A percentile compares a stretch with the other conserved stretches of the same genome.
Conservation (phyloP, 2,329 filamentous ascomycete species). For the Myriosclerotinia duriaeana region DNA sequence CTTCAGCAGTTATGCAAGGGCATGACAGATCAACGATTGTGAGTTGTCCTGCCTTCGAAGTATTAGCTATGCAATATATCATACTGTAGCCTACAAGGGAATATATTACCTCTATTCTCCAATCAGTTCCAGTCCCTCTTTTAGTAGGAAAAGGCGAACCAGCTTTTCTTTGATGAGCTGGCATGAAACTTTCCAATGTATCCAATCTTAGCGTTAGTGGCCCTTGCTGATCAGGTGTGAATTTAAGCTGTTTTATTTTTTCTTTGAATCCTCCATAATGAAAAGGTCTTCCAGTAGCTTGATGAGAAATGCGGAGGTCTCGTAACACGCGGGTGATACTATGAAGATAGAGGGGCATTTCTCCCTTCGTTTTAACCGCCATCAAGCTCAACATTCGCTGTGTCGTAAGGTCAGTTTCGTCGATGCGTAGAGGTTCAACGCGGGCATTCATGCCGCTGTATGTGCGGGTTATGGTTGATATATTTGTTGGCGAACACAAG, state of each 20-base stretch:
- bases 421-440: slow-evolving; percentile 49
- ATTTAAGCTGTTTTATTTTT: slow-evolving; percentile 40
- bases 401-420: slow-evolving; percentile 51
- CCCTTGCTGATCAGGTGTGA: slow-evolving; percentile 51
- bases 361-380: slow-evolving; percentile 46
- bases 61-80: neutral
- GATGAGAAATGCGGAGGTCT: slow-evolving; percentile 47
- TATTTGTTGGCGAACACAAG: slow-evolving; percentile 52
- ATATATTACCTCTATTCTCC: slow-evolving; percentile 29
- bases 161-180: slow-evolving; percentile 30
- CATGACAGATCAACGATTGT: slow-evolving; percentile 73
- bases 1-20: slow-evolving; percentile 64
- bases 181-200: slow-evolving; percentile 64
- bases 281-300: slow-evolving; percentile 42
- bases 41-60: slow-evolving; percentile 48
- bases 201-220: slow-evolving; percentile 61
- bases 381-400: slow-evolving; percentile 56
- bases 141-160: neutral
- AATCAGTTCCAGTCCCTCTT: slow-evolving; percentile 28
- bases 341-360: slow-evolving; percentile 53
- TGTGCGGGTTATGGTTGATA: slow-evolving; percentile 42
- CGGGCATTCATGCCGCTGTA: slow-evolving; percentile 47
- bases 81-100: accelerated
- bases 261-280: slow-evolving; percentile 48
- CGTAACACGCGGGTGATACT: slow-evolving; percentile 51